Base-by-base conservation (phyloP, 2,329 filamentous ascomycete species). In the Scleromitrula shiraiana region DNA sequence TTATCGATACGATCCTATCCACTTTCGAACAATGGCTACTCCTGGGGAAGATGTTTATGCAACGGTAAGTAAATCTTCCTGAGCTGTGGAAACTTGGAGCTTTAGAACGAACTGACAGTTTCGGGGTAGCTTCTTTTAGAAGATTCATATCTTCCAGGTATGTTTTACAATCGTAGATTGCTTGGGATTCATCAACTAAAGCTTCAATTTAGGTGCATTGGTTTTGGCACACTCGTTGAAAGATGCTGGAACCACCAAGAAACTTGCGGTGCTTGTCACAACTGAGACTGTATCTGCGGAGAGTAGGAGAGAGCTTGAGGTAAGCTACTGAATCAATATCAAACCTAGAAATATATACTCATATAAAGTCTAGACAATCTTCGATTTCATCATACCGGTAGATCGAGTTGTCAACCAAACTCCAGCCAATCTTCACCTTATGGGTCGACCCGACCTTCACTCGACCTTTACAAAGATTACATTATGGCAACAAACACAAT, bases 391-490 rank as follows among this genome's bases (percentile, higher is more conserved):
- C 51, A 84, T 97, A 54, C 83, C 90, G 26, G 88, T 97, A 48
- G 77, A 83, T 47, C 81, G 83, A 54, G 82, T 96, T 62, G 78
- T 77, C 54, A 97, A 90, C 65, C 74, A 78, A 50, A 79, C 77
- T 36, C 85, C 87, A 3, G 81, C 80, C 50, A 97, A 97, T 62
- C 78, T 98, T 49, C 82, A 84, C 66, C 77, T 97, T 48, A 96
- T 98, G 90, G 82, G 89, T 64, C 86, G 93, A 45, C 78, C 82
- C 54, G 93, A 98, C 63, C 76, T 98, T 42, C 82, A 91, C 62
- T 91, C 89, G 23, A 86, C 90, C 54, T 97, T 97, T 64, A 97
- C 93, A 57, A 98, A 98, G 72, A 90, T 98, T 68, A 82, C 88
- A 56, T 75, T 98, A 15, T 98, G 93, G 93, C 86, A 83, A 56